Evolutionary conservation across 2,329 filamentous ascomycete genomes (phyloP), one percentile per base, ranked within the genome.

Genomic region (Dryadomyces sulphureus): DNA sequence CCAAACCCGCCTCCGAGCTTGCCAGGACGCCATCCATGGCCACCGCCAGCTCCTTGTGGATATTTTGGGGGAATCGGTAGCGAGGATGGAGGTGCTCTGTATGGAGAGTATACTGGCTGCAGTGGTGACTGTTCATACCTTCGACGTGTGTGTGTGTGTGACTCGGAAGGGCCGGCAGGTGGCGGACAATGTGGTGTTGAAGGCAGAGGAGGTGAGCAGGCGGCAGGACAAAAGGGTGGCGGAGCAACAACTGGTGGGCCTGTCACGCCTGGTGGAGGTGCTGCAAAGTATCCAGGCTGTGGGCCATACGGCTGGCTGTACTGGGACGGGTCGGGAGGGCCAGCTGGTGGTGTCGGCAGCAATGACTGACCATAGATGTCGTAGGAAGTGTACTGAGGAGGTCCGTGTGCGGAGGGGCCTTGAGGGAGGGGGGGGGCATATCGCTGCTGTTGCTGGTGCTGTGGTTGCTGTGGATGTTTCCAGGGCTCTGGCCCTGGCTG

Each of bases 231-330:
- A 30, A 52, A 52, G 3, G 51, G 50, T 1, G 52, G 42, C 8
- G 53, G 55, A 19, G 51, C 45, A n/a, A 42, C 45, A 8, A 36
- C 38, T 3, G 49, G 47, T 2, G 54, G 52, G 4, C 56, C 57
- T 32, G 55, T 57, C 11, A 49, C 41, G 20, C 45, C 45, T 0
- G 53, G 47, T 12, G 55, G 53, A 8, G 51, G 54, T n/a, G n/a
- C 21, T 3, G 48, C 42, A 25, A 45, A 51, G 41, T 47, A 49
- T 2, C 44, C 12, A 20, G 49, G 45, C 3, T 49, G 51, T 2
- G 46, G 42, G 14, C 44, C 42, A 21, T 49, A 50, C 11, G 50
- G 48, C 36, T 46, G 50, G 42, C 47, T 45, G 38, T 50, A 51
- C 38, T 50, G 53, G 7, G 46, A 25, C 1, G 39, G 36, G 19